These are phyloP conservation scores for Amaranthus tricolor DNA, from an alignment of 179 eudicot species.

Conservation along the genomic window DNA sequence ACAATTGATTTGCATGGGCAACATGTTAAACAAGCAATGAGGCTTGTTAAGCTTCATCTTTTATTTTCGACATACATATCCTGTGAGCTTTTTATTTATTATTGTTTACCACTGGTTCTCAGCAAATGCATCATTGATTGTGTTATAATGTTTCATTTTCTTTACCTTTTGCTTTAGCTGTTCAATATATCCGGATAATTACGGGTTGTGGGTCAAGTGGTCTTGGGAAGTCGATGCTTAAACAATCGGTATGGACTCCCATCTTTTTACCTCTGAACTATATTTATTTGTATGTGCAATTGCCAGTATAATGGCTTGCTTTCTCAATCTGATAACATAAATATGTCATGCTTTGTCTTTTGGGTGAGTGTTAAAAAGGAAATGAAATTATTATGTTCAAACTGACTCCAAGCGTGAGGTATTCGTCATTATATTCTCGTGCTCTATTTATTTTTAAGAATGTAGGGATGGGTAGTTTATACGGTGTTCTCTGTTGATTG, in stretches of 20 bases:
- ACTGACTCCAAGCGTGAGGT: no score
- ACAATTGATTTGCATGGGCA: constrained; percentile 99
- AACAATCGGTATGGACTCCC: constrained; percentile 64
- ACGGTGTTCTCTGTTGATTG: no score
- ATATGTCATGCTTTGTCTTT: neutral
- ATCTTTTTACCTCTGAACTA: neutral
- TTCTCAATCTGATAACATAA: neutral
- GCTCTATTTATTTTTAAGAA: neutral
- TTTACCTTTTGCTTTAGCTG: constrained; percentile 49
- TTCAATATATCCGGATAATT: constrained; percentile 75
- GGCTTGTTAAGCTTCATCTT: constrained; percentile 89
- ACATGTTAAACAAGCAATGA: constrained; percentile 87
- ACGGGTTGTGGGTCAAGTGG: constrained; percentile 94
- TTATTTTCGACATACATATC: constrained; percentile 80
- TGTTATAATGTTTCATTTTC: neutral
- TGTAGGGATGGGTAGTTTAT: neutral
- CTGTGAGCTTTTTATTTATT: constrained; percentile 48
- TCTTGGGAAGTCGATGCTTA: constrained; percentile 82
- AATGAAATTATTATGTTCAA: neutral
- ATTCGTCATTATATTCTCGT: neutral
- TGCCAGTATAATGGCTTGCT: neutral
- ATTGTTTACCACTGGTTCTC: neutral
- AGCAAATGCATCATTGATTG: neutral
- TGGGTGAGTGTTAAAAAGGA: neutral
- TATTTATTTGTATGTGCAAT: neutral